Evolutionary conservation across 2,329 filamentous ascomycete genomes (phyloP).

Genomic region (Trichoderma sp.): DNA sequence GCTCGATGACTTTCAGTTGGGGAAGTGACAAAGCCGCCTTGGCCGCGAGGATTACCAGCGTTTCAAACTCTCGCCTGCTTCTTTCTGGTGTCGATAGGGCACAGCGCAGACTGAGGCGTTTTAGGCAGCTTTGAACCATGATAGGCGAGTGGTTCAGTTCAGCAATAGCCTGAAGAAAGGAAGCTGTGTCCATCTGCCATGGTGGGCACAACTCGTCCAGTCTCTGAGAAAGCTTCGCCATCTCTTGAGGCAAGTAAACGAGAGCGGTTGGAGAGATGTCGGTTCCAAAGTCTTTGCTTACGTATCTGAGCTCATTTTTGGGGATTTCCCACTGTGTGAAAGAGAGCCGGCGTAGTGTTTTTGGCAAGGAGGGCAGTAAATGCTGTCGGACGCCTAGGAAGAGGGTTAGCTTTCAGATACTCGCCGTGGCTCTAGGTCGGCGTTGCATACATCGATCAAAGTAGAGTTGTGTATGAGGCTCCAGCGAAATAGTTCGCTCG

Average conservation of each 20-base stretch:
- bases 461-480: neutral
- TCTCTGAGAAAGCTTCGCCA: slow-evolving; percentile 16
- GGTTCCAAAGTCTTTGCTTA: neutral
- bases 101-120: slow-evolving; percentile 5
- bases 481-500: neutral
- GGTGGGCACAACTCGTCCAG: slow-evolving; percentile 6
- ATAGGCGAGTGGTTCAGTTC: neutral
- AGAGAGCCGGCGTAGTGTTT: slow-evolving; percentile 12
- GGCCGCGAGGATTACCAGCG: slow-evolving; percentile 5
- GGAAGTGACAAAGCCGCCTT: slow-evolving; percentile 14
- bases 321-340: slow-evolving; percentile 16
- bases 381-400: neutral
- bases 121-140: neutral
- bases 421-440: neutral
- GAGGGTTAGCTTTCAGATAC: neutral
- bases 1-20: slow-evolving; percentile 10
- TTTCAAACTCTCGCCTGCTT: slow-evolving; percentile 3
- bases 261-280: neutral
- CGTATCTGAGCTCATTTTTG: neutral
- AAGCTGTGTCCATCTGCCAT: slow-evolving; percentile 15
- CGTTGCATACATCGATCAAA: slow-evolving; percentile 7
- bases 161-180: slow-evolving; percentile 5
- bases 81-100: neutral
- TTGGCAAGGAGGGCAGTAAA: slow-evolving; percentile 8
- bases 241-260: neutral